phyloP scores from a whole-genome alignment of 108 stramenopile genomes.

The Nannochloropsis oceanica region DNA sequence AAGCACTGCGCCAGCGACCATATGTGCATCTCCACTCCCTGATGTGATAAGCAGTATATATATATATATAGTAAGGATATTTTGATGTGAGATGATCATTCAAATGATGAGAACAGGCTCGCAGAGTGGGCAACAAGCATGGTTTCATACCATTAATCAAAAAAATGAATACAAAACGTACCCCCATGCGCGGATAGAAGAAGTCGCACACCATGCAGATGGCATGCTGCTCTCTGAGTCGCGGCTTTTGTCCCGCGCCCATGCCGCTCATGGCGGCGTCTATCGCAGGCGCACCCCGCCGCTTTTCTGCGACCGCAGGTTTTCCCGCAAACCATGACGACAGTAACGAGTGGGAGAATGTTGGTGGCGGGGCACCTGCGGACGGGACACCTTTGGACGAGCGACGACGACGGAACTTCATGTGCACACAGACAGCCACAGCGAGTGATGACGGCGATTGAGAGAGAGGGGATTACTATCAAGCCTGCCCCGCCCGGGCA shows the following conservation, averaged over 20 bases:
- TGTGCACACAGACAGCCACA: too few species aligned
- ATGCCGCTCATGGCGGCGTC: too few species aligned
- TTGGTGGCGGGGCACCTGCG: too few species aligned
- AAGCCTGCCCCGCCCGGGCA: too few species aligned
- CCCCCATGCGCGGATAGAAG: constrained; percentile 87
- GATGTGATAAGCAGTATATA: background rate
- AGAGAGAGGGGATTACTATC: too few species aligned
- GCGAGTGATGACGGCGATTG: too few species aligned
- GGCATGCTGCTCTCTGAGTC: background rate
- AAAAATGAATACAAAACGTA: background rate
- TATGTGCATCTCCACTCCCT: constrained; percentile 87
- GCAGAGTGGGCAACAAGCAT: background rate
- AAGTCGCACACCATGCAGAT: constrained; percentile 86
- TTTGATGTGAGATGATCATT: background rate
- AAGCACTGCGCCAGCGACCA: constrained; percentile 79
- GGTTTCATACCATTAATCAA: background rate
- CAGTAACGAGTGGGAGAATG: too few species aligned
- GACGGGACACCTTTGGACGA: too few species aligned
- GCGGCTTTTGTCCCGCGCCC: background rate
- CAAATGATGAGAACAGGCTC: background rate
- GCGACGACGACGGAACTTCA: too few species aligned
- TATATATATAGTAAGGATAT: background rate
- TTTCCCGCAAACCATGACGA: too few species aligned
- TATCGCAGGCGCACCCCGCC: too few species aligned
- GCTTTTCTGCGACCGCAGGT: too few species aligned